These are phyloP conservation scores for Hymenoscyphus fructigenus DNA, from an alignment of 2,329 filamentous ascomycete genomes.

Conservation along the genomic window DNA sequence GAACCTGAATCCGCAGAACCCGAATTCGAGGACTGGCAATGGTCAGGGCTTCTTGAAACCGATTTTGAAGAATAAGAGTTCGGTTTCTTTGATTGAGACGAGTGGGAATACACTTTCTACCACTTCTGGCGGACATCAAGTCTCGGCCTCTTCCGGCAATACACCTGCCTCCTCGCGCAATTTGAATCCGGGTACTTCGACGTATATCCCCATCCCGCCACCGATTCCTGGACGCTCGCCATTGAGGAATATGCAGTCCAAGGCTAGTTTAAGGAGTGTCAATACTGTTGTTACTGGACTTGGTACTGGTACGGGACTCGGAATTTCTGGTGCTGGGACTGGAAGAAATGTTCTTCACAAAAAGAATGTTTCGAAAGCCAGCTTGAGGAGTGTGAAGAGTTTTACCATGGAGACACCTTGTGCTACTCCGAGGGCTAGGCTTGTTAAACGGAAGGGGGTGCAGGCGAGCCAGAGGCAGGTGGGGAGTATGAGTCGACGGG, in stretches of 20 bases:
- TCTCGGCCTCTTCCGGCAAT: neutral
- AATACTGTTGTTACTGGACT: constrained; percentile 14
- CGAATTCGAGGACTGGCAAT: neutral
- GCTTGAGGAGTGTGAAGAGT: constrained; percentile 27
- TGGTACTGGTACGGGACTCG: neutral
- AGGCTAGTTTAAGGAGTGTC: constrained; percentile 24
- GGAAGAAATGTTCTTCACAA: constrained; percentile 29
- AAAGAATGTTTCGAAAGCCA: constrained; percentile 26
- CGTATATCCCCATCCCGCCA: constrained; percentile 25
- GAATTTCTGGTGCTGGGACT: constrained; percentile 10
- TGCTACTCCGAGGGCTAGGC: constrained; percentile 20
- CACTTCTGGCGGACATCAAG: neutral
- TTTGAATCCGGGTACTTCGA: neutral
- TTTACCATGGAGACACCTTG: constrained; percentile 27
- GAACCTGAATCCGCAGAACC: constrained; percentile 21
- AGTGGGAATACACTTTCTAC: neutral
- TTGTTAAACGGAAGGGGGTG: constrained; percentile 28
- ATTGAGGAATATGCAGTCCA: constrained; percentile 25
- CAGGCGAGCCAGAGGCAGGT: constrained; percentile 23
- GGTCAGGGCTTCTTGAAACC: constrained; percentile 23
- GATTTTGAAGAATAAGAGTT: constrained; percentile 33
- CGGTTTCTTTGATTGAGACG: constrained; percentile 26
- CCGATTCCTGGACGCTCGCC: constrained; percentile 25
- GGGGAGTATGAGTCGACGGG: too few relatives aligned
- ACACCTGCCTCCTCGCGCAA: neutral